Percentiles rank a stretch among this genome's conserved stretches.
phyloP scores from a whole-genome alignment of 2,329 filamentous ascomycete species.

The Fusarium domesticum region DNA sequence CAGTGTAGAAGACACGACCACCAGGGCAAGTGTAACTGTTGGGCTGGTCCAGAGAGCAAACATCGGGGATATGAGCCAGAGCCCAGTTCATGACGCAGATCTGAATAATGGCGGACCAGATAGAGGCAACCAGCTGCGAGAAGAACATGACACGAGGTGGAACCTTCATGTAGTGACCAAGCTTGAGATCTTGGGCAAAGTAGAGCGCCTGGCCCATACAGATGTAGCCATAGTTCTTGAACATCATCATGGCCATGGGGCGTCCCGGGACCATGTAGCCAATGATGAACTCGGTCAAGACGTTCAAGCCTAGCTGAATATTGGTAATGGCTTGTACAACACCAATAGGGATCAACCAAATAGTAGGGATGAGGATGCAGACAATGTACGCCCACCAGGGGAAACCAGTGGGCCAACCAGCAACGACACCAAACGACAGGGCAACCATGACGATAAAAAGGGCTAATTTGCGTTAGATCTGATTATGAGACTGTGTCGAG shows the following conservation, averaged over 20 bases:
- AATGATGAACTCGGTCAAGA: conserved; percentile 69
- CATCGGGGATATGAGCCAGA: conserved; percentile 56
- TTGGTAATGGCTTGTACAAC: conserved; percentile 61
- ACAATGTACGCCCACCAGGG: conserved; percentile 58
- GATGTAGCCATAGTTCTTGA: conserved; percentile 71
- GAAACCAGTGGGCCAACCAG: conserved; percentile 55
- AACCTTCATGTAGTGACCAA: conserved; percentile 67
- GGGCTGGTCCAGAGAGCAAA: conserved; percentile 55
- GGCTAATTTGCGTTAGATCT: conserved; percentile 27
- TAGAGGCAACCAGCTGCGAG: conserved; percentile 56
- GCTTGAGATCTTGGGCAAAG: conserved; percentile 64
- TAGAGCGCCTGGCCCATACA: conserved; percentile 64
- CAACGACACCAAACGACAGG: conserved; percentile 53
- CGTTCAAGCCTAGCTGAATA: conserved; percentile 64
- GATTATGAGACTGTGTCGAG: conserved; percentile 29
- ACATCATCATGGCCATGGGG: conserved; percentile 73
- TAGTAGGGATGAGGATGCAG: conserved; percentile 54
- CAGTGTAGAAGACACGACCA: conserved; percentile 61
- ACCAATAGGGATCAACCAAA: conserved; percentile 60
- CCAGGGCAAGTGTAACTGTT: conserved; percentile 56
- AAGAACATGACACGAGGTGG: conserved; percentile 61
- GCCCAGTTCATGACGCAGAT: conserved; percentile 66
- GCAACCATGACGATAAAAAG: conserved; percentile 53
- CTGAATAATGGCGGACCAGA: conserved; percentile 62
- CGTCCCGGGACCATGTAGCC: conserved; percentile 71